A percentile compares a stretch with the other conserved stretches of the same genome.
phyloP scores from a whole-genome alignment of 306 rosid genomes.

The Ceratonia siliqua region DNA sequence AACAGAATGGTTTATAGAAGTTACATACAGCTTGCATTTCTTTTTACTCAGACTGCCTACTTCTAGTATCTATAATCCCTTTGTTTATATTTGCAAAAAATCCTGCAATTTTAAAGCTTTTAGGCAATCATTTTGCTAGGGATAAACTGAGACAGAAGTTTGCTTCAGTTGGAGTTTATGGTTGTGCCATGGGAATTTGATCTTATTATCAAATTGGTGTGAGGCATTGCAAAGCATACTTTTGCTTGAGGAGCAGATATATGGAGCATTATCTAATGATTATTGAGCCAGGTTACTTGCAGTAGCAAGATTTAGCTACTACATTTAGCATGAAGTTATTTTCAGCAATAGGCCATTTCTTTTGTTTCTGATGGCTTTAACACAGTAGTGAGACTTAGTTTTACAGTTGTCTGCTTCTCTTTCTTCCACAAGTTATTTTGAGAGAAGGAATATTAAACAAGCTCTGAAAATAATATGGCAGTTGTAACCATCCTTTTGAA shows the following conservation, averaged over 20 bases:
- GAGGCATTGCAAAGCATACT: neutral
- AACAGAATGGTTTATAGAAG: too few relatives aligned
- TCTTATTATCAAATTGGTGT: neutral
- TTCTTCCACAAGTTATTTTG: neutral
- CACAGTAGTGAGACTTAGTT: neutral
- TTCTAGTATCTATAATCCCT: neutral
- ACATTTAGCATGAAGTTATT: neutral
- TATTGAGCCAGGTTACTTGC: neutral
- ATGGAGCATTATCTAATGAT: neutral
- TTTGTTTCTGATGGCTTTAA: conserved; percentile 3
- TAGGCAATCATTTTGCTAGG: neutral
- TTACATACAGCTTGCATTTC: neutral
- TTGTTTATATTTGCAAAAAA: neutral
- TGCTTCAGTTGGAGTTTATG: neutral
- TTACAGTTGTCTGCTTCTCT: neutral
- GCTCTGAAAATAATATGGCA: neutral
- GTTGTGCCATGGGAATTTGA: neutral
- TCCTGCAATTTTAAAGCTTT: neutral
- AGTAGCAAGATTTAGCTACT: neutral
- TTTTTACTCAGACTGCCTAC: neutral
- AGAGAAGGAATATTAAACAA: neutral
- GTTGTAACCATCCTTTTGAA: neutral
- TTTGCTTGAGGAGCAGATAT: neutral
- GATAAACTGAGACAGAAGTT: neutral
- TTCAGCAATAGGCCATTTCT: neutral